Conservation (phyloP, 768 basidiomycete genomes). For the Leccinum variicolor region DNA sequence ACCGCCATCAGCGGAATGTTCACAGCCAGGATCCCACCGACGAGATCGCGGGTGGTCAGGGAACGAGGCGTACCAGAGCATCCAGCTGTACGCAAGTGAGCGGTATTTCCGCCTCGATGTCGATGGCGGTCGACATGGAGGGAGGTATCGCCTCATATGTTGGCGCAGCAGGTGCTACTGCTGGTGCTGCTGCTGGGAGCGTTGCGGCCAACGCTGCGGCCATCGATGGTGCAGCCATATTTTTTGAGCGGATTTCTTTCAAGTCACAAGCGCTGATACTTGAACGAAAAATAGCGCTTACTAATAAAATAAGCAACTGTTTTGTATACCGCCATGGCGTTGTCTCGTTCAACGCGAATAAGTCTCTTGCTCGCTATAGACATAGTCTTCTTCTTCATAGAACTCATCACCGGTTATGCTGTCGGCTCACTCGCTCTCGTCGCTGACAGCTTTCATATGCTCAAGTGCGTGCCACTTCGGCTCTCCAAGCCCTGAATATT, state of each 20-base stretch:
- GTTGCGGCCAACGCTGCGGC: constrained; percentile 89
- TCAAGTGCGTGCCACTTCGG: constrained; percentile 62
- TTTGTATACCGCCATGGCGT: constrained; percentile 20
- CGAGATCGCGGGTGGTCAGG: constrained; percentile 2
- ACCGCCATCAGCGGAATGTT: constrained; percentile 15
- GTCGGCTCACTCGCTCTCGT: constrained; percentile 94
- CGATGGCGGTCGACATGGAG: constrained; percentile 89
- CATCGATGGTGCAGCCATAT: constrained; percentile 79
- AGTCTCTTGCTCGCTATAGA: constrained; percentile 81
- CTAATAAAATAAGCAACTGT: constrained; percentile 13
- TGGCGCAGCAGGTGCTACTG: constrained; percentile 59
- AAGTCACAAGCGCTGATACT: not conserved
- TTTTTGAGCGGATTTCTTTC: not conserved
- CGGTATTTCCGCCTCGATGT: constrained; percentile 88
- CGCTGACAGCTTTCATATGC: constrained; percentile 98
- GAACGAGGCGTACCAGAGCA: constrained; percentile 62
- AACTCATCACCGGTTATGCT: constrained; percentile 87
- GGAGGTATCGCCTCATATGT: constrained; percentile 86
- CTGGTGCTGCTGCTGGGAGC: constrained; percentile 57
- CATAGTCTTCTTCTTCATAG: constrained; percentile 80
- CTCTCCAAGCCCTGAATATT: not conserved
- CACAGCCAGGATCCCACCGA: not conserved
- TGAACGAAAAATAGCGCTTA: constrained; percentile 12
- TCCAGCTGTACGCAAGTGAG: constrained; percentile 79
- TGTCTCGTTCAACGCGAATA: constrained; percentile 73